Evolutionary conservation across 139 green algal species (phyloP), one percentile per base, ranked within the genome.

Genomic region (Micromonas pusilla): DNA sequence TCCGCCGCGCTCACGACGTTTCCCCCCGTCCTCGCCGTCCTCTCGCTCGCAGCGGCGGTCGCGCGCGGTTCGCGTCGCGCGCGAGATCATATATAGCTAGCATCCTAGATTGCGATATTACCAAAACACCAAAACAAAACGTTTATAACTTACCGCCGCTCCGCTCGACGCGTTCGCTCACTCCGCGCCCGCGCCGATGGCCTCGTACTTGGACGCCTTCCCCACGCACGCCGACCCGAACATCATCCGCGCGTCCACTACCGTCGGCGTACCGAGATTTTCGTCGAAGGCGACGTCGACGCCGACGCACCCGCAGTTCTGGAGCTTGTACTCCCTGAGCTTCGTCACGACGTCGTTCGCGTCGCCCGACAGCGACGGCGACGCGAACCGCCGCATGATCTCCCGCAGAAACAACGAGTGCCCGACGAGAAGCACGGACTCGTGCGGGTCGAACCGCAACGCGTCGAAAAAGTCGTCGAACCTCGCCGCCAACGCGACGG

Each of bases 281-380:
- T 72, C 65, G 30, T 72, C 65, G 65, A 72, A 72, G 4, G 30
- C 30, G 19, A 75, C 36, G 9, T 75, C 68, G 19, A 75, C 23
- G 19, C 26, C 68, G 25, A 75, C 25, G 6, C 68, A 75, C 2
- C 68, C 68, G 37, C 34, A 38, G 68, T 75, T 75, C 21, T 39
- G 36, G 25, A 75, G 25, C 65, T 75, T 75, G 25, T 34, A 2
- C 20, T 32, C 53, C 37, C n/a, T 31, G 19, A 65, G 25, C 37
- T 1, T 60, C 28, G 4, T 4, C 28, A 26, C 65, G 4, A 72
- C 4, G 28, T 45, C 65, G 4, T 25, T 25, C 62, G 62, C 62
- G 5, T 9, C 25, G 9, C 9, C n/a, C 25, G 13, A 6, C 16
- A 68, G 5, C 62, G 62, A 6, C 16, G 62, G 62, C 3, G 28